Evolutionary conservation across 2,329 filamentous ascomycete genomes (phyloP).

Genomic region (Chaetomiaceae sp.): DNA sequence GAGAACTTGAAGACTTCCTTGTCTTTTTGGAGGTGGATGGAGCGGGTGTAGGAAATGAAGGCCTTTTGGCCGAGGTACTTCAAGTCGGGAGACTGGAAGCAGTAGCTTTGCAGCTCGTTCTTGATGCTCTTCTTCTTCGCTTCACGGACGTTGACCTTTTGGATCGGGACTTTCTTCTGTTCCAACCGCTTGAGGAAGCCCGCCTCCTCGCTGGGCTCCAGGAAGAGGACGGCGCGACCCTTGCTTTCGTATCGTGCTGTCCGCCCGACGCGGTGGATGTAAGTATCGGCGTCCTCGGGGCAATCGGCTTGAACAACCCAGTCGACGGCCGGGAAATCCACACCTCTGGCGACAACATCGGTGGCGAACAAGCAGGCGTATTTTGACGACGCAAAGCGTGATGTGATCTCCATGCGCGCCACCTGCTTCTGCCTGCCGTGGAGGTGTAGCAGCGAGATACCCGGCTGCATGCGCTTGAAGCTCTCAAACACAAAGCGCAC

Average conservation of each 20-base stretch:
- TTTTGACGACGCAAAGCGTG: conserved; percentile 74
- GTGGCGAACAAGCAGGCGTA: conserved; percentile 89
- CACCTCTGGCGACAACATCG: conserved; percentile 86
- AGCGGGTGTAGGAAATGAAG: conserved; percentile 84
- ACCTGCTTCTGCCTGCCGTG: conserved; percentile 92
- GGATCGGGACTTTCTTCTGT: conserved; percentile 83
- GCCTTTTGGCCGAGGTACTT: conserved; percentile 97
- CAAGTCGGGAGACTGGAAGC: conserved; percentile 87
- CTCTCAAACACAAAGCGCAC: conserved; percentile 94
- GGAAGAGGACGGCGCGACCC: conserved; percentile 81
- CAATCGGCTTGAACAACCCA: conserved; percentile 99
- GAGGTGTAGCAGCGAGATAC: conserved; percentile 86
- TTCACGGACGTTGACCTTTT: conserved; percentile 77
- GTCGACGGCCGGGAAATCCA: conserved; percentile 95
- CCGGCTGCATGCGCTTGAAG: conserved; percentile 88
- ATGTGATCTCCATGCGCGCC: conserved; percentile 80
- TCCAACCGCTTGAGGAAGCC: conserved; percentile 85
- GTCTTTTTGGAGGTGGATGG: conserved; percentile 81
- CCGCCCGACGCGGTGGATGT: conserved; percentile 91
- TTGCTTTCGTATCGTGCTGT: conserved; percentile 90
- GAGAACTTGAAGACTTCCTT: conserved; percentile 87
- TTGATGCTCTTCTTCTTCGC: conserved; percentile 86
- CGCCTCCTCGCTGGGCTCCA: conserved; percentile 86
- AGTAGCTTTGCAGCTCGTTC: conserved; percentile 86
- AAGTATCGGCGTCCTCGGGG: conserved; percentile 93